Base-by-base conservation (phyloP, 306 rosid species). In the Alnus glutinosa region DNA sequence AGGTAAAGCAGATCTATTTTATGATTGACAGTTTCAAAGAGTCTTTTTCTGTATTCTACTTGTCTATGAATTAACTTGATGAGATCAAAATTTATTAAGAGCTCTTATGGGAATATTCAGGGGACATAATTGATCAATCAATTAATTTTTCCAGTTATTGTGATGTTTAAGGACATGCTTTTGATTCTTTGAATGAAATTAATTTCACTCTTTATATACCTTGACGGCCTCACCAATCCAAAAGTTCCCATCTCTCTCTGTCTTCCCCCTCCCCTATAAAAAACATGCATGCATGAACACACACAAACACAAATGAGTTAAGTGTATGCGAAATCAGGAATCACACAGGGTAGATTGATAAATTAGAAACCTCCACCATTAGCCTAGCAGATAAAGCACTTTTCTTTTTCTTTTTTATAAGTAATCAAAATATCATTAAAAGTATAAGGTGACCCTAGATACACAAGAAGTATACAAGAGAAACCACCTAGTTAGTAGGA, bases 1-100 rank as follows among this genome's bases (percentile, higher is more conserved):
- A 88, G 97, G 98, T 94, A 87, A 86, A 28, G 48, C 34, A 47
- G 23, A 34, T 73, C 30, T 51, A 52, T 42, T 42, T 55, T 44
- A 7, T 42, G 69, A 23, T 37, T 37, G 52, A 49, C 14, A 49
- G 52, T 49, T 49, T 49, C 14, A 49, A 49, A 49, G 61, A 55
- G 9, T 63, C 7, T 32, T 34, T 63, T 62, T 12, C 11, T 2
- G 9, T 5, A 6, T 63, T 63, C 42, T 55, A 49, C 54, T 54
- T 28, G 39, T 28, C 37, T 30, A 11, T 12, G 18, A 30, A 61
- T 23, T 19, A 58, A 58, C 37, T 58, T 58, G 5, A 11, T 16
- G 14, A 19, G 23, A n/a, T n/a, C 63, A 19, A 19, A 19, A n/a
- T 57, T 18, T 57, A 19, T 58, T 58, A 58, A 58, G 66, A 58